phyloP scores from a whole-genome alignment of 2,329 filamentous ascomycete genomes.

The Phialocephala sp. region DNA sequence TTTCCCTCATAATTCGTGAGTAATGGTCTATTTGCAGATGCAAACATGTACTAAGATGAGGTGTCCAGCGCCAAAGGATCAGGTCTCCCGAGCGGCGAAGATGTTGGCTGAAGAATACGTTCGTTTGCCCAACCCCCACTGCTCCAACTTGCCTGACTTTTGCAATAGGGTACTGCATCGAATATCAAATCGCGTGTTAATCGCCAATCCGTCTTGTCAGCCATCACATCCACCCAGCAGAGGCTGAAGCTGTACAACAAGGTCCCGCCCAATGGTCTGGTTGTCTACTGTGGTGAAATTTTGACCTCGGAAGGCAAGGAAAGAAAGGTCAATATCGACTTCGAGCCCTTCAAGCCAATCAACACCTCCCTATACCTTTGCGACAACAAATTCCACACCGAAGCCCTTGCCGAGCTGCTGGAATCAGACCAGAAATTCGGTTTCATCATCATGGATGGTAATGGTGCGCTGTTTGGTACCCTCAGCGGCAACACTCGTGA shows the following conservation, averaged over 20 bases:
- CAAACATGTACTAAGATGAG: conserved; percentile 8
- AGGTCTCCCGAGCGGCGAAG: conserved; percentile 93
- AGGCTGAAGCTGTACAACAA: conserved; percentile 99
- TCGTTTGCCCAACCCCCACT: conserved; percentile 46
- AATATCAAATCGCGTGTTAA: conserved; percentile 99
- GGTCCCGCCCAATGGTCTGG: conserved; percentile 94
- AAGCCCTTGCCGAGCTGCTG: conserved; percentile 93
- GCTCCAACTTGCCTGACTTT: conserved; percentile 26
- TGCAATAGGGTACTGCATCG: conserved; percentile 83
- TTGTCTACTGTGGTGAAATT: conserved; percentile 99
- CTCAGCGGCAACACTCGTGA: conserved; percentile 97
- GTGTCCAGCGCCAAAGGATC: conserved; percentile 86
- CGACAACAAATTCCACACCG: conserved; percentile 99
- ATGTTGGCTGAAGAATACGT: conserved; percentile 99
- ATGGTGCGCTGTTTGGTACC: conserved; percentile 95
- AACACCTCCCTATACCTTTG: conserved; percentile 99
- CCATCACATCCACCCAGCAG: conserved; percentile 99
- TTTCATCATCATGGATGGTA: conserved; percentile 99
- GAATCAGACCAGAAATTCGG: conserved; percentile 99
- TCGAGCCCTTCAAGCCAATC: conserved; percentile 99
- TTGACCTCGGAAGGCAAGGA: conserved; percentile 98
- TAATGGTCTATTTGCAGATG: conserved; percentile 7
- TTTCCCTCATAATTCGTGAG: conserved; percentile 97
- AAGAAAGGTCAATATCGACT: conserved; percentile 99
- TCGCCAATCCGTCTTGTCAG: conserved; percentile 94